Evolutionary conservation across 2,329 filamentous ascomycete species (phyloP), one percentile per base, ranked within the genome.

Genomic region (Paradendryphiella salina): DNA sequence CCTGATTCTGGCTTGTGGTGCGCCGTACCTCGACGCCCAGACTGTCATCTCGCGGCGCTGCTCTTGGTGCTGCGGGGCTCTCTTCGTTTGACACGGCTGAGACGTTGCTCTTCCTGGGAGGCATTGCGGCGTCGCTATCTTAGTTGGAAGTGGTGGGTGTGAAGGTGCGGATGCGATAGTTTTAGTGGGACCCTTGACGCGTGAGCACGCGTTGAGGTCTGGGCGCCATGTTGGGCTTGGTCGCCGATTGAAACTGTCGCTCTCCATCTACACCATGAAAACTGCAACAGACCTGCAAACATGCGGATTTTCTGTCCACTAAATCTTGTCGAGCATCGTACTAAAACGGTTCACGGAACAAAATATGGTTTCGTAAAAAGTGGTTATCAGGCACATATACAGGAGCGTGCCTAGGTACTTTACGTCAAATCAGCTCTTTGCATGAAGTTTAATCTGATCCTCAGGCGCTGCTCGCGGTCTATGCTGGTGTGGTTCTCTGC

Each of bases 71-170:
- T 49, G 50, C 56, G 26, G 46, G 36, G 42, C 73, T 67, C 6
- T 74, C 72, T 18, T 73, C 76, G 45, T 71, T 70, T 10, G 72
- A 70, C 13, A 59, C 64, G 23, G 69, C 65, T 3, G 76, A 76
- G 45, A 73, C 72, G 59, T 77, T 79, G 61, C 75, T 78, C 66
- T 78, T 79, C 52, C 74, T 71, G n/a, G 75, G 66, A 5, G 77
- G 76, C 77, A 80, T 79, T 41, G 50, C 29, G 23, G 37, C 34
- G 48, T 38, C 33, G 33, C 45, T 50, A 39, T 47, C 31, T 42
- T 47, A 21, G 4, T 15, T 32, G 39, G 20, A 18, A 23, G 48
- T 51, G 47, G 47, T 50, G 23, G 21, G 48, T 57, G 52, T 52
- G 51, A 46, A 54, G 50, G 46, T 57, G 52, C 42, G 52, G 47